Conservation (phyloP, 23 red algal species). For the Gracilaria domingensis region DNA sequence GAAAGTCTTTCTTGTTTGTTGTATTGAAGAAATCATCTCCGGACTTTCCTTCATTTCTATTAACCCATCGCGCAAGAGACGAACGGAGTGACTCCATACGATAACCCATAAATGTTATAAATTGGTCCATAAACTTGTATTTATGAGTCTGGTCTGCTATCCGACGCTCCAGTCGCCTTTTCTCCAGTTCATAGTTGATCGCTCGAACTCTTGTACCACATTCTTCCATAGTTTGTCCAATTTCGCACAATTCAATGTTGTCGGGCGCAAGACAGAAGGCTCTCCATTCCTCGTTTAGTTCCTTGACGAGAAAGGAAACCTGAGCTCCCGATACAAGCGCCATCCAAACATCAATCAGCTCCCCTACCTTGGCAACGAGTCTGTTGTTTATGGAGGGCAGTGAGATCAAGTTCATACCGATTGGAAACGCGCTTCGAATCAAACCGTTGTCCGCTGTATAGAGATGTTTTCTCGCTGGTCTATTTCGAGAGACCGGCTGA, state of each 20-base stretch:
- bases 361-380: slow-evolving; percentile 36
- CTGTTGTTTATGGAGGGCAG: slow-evolving; percentile 14
- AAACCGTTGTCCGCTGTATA: slow-evolving; percentile 6
- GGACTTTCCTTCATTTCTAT: slow-evolving; percentile 16
- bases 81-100: slow-evolving; percentile 44
- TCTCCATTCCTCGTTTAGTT: slow-evolving; percentile 22
- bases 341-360: slow-evolving; percentile 60
- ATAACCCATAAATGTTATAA: slow-evolving; percentile 39
- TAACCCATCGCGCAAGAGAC: slow-evolving; percentile 20
- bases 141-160: slow-evolving; percentile 20
- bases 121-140: slow-evolving; percentile 49
- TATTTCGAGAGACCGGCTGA: not conserved
- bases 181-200: slow-evolving; percentile 25
- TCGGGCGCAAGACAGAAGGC: slow-evolving; percentile 2
- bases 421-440: slow-evolving; percentile 18
- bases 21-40: slow-evolving; percentile 14
- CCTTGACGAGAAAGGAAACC: slow-evolving; percentile 15
- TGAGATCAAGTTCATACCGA: slow-evolving; percentile 25
- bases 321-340: slow-evolving; percentile 49
- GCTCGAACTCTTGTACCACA: not conserved
- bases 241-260: not conserved
- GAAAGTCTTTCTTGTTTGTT: not conserved
- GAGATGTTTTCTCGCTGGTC: not conserved
- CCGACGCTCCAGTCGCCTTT: slow-evolving; percentile 17
- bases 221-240: not conserved